Base-by-base conservation (phyloP, 495 filamentous ascomycete species). In the Trichoderma gamsii region DNA sequence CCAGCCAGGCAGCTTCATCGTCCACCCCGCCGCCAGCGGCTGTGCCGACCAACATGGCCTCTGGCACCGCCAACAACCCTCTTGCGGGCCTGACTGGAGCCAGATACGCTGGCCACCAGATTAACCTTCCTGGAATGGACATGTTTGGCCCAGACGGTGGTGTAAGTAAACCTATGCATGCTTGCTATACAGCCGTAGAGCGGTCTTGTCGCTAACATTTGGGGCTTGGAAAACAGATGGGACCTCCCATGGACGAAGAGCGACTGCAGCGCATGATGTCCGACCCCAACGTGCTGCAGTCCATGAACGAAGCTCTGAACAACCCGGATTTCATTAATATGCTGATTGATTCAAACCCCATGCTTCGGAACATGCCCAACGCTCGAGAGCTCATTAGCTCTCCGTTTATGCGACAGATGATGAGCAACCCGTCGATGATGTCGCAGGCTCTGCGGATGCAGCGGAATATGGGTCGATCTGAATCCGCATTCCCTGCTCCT, bases 91-190 rank as follows among this genome's bases (percentile, higher is more conserved):
- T 99, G 74, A 99, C 96, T 1, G 95, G 96, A 41, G 96, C 96
- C 41, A 84, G 96, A 70, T 97, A 96, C 78, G 96, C 96, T 29
- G 96, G 96, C 3, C 90, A 94, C 76, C 41, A 51, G 41, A 90
- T 91, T 43, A 91, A 91, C 71, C 83, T 99, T 38, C 96, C 96
- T 8, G 91, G 90, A 64, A 88, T 88, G 35, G 92, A 91, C 65
- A 86, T 95, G 79, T 99, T 99, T 78, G 96, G 96, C 21, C 91
- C 94, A 61, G 96, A 99, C 78, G 95, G 95, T 69, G 96, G 96
- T 51, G 96, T 98, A 84, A 84, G 94, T 89, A 27, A 64, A n/a
- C 11, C 63, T 43, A 15, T 32, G 15, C 63, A 3, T 18, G 11
- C n/a, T 41, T 35, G 23, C 2, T 35, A 7, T 4, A 4, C 41